Evolutionary conservation across 1,284 basidiomycete genomes (phyloP), one percentile per base, ranked within the genome.

Genomic region (Austroboletus novae-zelandiae): DNA sequence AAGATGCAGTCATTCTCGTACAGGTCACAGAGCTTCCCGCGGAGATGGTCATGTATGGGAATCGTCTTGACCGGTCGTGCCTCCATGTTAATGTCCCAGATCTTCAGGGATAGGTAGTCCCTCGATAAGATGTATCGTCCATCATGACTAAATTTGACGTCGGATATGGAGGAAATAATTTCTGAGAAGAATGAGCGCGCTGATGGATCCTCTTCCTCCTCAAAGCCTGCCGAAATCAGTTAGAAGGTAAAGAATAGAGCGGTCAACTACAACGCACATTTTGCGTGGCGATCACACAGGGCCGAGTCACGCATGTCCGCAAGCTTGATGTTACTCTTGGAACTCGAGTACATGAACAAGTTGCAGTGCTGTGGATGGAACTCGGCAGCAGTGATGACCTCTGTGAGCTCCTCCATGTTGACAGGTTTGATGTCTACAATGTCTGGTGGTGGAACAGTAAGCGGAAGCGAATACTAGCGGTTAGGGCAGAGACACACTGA

Each of bases 1-100:
- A 99, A 99, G 69, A 99, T 99, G 72, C 96, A 98, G 70, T 99
- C 97, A 67, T 99, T 99, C 76, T 99, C 97, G 69, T 99, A 99
- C 56, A 99, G 74, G 71, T 99, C 97, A 72, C 97, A 99, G 11
- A 99, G 83, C 72, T 99, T 99, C 52, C 92, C 91, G 48, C 96
- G 87, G 39, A 99, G 79, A 71, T 99, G 97, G 64, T 99, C 97
- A 66, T 99, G 97, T 61, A 99, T 99, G 50, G 93, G 91, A 71
- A 99, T 99, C 8, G 95, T 98, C 77, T 97, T 97, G 55, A 99
- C 75, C 5, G 97, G 97, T 67, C 89, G 85, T 60, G 85, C 89
- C 74, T 99, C 97, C 96, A 99, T 99, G 72, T 97, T 97, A 72
- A 99, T 84, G 71, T 99, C 97, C 97, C 97, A 99, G 65, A 99